Evolutionary conservation across 2,329 filamentous ascomycete species (phyloP), one percentile per base, ranked within the genome.

Genomic region (Anthostomella pinea): DNA sequence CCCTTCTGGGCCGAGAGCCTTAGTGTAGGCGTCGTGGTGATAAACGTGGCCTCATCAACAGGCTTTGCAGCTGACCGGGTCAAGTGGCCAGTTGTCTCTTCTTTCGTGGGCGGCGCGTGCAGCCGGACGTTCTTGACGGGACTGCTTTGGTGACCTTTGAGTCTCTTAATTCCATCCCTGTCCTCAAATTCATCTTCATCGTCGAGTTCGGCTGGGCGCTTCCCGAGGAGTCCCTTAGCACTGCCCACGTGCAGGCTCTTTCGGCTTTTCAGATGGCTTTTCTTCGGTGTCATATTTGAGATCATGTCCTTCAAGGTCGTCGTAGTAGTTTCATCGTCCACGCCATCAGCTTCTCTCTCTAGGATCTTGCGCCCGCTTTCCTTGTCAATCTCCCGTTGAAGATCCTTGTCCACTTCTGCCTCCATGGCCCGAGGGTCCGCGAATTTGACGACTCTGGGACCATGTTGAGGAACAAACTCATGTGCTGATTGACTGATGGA

Each of bases 181-280:
- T 81, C 76, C 33, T 77, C 73, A 6, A 69, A 71, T 4, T 79
- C 44, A 24, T 49, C 77, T 2, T 81, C 80, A 8, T 79, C 76
- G 3, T 77, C 85, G 32, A 89, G 70, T 59, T 90, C 85, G 10
- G 66, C 66, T 1, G 85, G 85, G 30, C 85, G 73, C 60, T 90
- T 90, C 6, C 85, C 85, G 5, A 90, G 68, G 14, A 90, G 63
- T 0, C 85, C 85, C 44, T 69, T 79, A 10, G 85, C 85, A 50
- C 83, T 85, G 25, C 85, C 85, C 14, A 87, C 78, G 46, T 85
- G 81, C 32, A 90, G 68, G 55, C 85, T 90, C 64, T 90, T 90
- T 25, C 85, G 79, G 10, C 79, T 79, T 38, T 73, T 79, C 6
- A 85, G 49, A 5, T 65, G 62, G 35, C 77, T 81, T 59, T 87